Conservation (phyloP, 345 rosid genomes). For the Acer negundo region DNA sequence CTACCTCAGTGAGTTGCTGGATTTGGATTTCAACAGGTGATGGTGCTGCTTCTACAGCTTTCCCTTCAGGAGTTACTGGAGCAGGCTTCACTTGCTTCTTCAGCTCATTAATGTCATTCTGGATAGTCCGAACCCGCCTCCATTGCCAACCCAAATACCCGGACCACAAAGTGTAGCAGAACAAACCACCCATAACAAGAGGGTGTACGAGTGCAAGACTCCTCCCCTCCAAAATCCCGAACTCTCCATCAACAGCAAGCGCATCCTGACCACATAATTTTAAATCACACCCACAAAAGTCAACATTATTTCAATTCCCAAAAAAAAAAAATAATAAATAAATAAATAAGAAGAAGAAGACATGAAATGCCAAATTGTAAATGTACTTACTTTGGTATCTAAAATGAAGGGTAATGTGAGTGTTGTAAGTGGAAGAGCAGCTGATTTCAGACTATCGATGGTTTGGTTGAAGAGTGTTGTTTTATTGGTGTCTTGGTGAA, state of each 20-base stretch:
- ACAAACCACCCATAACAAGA: conserved; percentile 62
- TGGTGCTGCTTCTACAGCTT: conserved; percentile 47
- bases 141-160: conserved; percentile 98
- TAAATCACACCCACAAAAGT: neutral
- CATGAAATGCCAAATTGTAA: no score
- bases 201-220: conserved; percentile 75
- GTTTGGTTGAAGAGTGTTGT: conserved; percentile 28
- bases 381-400: conserved; percentile 53
- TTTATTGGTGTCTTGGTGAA: conserved; percentile 11
- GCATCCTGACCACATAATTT: conserved; percentile 57
- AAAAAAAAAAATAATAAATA: neutral
- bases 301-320: neutral
- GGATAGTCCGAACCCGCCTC: conserved; percentile 84
- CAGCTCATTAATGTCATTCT: conserved; percentile 64
- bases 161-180: conserved; percentile 61
- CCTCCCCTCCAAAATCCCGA: conserved; percentile 87
- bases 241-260: conserved; percentile 70
- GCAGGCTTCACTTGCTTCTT: conserved; percentile 75
- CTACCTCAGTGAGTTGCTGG: conserved; percentile 66
- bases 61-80: conserved; percentile 65
- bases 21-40: conserved; percentile 58
- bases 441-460: conserved; percentile 36
- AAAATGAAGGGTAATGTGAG: conserved; percentile 61
- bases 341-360: neutral
- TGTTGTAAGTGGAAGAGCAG: conserved; percentile 61